Evolutionary conservation across 805 yeast genomes (phyloP).

Genomic region (Wickerhamiella alocasiicola): DNA sequence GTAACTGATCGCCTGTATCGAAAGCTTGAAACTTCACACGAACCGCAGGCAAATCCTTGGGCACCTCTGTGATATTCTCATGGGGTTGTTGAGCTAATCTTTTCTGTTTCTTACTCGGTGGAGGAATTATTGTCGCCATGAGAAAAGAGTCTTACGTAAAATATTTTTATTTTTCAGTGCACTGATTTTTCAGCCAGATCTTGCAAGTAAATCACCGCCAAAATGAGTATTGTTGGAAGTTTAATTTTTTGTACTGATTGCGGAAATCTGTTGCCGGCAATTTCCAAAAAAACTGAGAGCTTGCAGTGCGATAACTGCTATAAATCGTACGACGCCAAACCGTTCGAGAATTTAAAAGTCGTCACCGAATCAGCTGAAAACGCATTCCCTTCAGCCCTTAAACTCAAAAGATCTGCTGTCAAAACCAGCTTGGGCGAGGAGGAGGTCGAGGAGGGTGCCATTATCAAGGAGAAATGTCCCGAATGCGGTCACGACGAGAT

Average conservation of each 20-base stretch:
- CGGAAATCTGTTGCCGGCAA: slow-evolving; percentile 76
- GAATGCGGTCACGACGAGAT: slow-evolving; percentile 96
- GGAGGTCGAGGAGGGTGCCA: slow-evolving; percentile 89
- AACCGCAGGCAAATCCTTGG: slow-evolving; percentile 74
- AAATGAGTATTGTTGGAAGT: slow-evolving; percentile 96
- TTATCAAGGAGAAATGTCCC: slow-evolving; percentile 96
- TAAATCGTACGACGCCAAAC: slow-evolving; percentile 32
- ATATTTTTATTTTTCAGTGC: not conserved
- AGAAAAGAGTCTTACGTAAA: not conserved
- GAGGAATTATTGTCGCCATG: slow-evolving; percentile 92
- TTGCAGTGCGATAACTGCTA: slow-evolving; percentile 48
- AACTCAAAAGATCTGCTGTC: slow-evolving; percentile 75
- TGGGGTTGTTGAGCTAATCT: slow-evolving; percentile 71
- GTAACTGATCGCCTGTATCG: slow-evolving; percentile 77
- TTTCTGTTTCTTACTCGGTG: slow-evolving; percentile 80
- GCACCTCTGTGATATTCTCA: slow-evolving; percentile 53
- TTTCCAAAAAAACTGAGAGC: slow-evolving; percentile 33
- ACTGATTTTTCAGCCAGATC: too few relatives aligned
- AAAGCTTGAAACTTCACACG: slow-evolving; percentile 82
- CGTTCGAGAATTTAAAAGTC: slow-evolving; percentile 70
- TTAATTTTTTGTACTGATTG: slow-evolving; percentile 87
- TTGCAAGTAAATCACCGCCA: too few relatives aligned
- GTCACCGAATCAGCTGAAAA: slow-evolving; percentile 79
- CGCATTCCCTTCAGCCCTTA: slow-evolving; percentile 82
- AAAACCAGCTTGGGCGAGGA: slow-evolving; percentile 66